Evolutionary conservation across 2,329 filamentous ascomycete genomes (phyloP).

Genomic region (Aureobasidium sp.): DNA sequence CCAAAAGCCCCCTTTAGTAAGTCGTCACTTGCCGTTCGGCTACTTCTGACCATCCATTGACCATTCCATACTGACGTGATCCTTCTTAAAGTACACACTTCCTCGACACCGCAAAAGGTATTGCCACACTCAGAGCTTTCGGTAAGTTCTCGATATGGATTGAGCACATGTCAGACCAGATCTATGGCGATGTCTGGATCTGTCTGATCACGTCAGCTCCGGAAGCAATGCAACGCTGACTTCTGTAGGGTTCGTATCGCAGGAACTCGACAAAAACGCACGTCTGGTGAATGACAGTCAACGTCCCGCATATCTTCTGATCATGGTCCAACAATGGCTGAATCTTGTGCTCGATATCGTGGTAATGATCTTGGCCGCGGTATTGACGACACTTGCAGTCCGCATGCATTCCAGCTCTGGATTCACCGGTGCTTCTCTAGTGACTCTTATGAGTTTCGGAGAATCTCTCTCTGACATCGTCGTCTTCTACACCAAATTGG

Average conservation of each 20-base stretch:
- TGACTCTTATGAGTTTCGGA: conserved; percentile 48
- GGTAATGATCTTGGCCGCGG: conserved; percentile 24
- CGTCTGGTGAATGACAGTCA: conserved; percentile 33
- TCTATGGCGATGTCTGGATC: no score
- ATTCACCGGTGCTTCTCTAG: conserved; percentile 41
- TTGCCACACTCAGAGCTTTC: conserved; percentile 44
- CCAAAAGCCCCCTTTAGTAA: conserved; percentile 41
- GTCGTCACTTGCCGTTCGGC: conserved; percentile 10
- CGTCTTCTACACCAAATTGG: conserved; percentile 48
- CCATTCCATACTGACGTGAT: conserved; percentile 30
- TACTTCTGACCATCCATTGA: no score
- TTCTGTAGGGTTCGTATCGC: conserved; percentile 38
- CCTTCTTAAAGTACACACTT: conserved; percentile 37
- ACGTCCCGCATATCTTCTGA: conserved; percentile 36
- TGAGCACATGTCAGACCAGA: no score
- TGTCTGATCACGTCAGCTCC: no score
- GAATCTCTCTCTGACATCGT: conserved; percentile 42
- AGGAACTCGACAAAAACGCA: conserved; percentile 22
- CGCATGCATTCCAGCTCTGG: conserved; percentile 33
- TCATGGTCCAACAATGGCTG: conserved; percentile 38
- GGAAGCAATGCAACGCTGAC: conserved; percentile 22
- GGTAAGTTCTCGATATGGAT: conserved; percentile 34
- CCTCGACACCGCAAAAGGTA: conserved; percentile 40
- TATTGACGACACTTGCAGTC: conserved; percentile 28
- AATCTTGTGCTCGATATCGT: conserved; percentile 33